Evolutionary conservation across 1,284 basidiomycete genomes (phyloP), one percentile per base, ranked within the genome.

Genomic region (Cryptococcus sp.): DNA sequence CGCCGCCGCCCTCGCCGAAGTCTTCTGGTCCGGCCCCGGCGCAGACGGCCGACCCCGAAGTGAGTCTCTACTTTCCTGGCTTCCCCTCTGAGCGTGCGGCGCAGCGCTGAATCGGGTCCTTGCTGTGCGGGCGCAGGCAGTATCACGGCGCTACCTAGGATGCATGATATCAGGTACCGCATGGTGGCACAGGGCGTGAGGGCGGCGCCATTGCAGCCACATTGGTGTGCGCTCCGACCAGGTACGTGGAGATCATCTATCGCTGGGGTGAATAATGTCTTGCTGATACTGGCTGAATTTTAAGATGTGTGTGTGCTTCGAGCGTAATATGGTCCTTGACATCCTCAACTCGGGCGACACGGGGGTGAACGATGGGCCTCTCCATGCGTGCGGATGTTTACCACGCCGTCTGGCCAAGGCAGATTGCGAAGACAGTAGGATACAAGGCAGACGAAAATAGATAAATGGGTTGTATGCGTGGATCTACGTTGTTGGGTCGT

Each of bases 171-270:
- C 20, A 66, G 80, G 35, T 89, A 82, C 74, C 80, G 89, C 23
- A 81, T 91, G 73, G 82, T 85, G 21, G 79, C 83, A 60, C 78
- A 86, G 37, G 89, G 89, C 18, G 79, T 91, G 7, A 72, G 74
- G 0, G 84, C 88, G 3, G 84, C 85, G 58, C 77, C 86, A 1
- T 76, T 93, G 21, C 89, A 91, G 77, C 89, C 90, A 1, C 79
- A 84, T 61, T 91, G 87, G 86, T 92, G 89, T 75, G 88, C 87
- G 16, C 67, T 91, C 37, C 78, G 87, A n/a, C 85, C 87, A 0
- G 82, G 69, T 60, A 46, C 50, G 65, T 65, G 5, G 28, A n/a
- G 28, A 4, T 33, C 9, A 9, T 33, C 28, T 33, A 4, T 33
- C 9, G 4, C 28, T 33, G 28, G 4, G 28, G 28, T 9, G 4